Conservation (phyloP, 495 filamentous ascomycete genomes). For the Polyplosphaeria fusca region DNA sequence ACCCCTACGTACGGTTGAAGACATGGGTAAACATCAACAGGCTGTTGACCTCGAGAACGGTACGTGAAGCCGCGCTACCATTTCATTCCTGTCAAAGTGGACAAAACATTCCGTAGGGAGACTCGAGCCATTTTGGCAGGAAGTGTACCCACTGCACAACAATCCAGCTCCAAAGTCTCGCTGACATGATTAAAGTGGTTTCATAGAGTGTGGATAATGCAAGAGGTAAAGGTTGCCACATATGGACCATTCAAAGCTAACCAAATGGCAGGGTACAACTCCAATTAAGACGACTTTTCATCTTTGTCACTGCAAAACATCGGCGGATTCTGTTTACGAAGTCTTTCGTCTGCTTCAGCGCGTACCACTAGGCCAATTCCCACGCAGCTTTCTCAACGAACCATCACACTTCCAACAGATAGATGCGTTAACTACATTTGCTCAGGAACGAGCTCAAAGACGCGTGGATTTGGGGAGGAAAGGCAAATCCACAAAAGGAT, state of each 20-base stretch:
- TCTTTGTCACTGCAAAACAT: not conserved
- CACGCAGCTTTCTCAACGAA: not conserved
- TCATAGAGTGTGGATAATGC: not conserved
- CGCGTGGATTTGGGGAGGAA: not conserved
- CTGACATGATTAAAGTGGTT: too few species aligned
- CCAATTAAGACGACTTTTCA: not conserved
- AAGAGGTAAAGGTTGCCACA: not conserved
- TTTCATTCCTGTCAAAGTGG: too few species aligned
- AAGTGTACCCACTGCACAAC: too few species aligned
- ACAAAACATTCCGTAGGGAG: too few species aligned
- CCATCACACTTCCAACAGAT: not conserved
- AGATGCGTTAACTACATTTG: not conserved
- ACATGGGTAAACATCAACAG: not conserved
- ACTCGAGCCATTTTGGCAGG: too few species aligned
- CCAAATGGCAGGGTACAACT: not conserved
- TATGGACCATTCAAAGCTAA: not conserved
- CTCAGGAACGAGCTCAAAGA: not conserved
- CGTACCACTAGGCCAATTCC: not conserved
- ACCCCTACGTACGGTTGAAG: not conserved
- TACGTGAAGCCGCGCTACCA: too few species aligned
- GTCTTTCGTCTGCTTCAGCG: not conserved
- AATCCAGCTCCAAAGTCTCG: too few species aligned
- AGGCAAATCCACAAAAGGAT: not conserved
- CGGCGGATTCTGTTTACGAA: not conserved
- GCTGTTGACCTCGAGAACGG: not conserved